Base-by-base conservation (phyloP, 1,284 basidiomycete species). In the Ustilago crameri region DNA sequence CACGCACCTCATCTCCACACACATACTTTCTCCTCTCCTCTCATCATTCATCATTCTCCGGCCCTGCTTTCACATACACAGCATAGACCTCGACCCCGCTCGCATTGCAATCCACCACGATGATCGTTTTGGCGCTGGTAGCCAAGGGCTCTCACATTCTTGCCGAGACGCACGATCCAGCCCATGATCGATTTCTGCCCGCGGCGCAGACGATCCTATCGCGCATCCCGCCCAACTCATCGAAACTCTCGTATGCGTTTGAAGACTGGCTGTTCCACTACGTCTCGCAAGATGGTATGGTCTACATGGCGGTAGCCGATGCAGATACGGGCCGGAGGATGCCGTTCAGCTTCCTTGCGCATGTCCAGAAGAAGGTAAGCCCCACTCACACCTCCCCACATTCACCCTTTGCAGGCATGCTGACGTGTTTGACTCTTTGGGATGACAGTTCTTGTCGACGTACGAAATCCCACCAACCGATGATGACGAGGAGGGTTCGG, bases 261-360 rank as follows among this genome's bases (percentile, higher is more conserved):
- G 83, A 84, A 83, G 90, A 95, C 84, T 95, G 93, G 83, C 87
- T 97, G 26, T 96, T 98, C 82, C 95, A 98, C 85, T 98, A 98
- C 85, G 88, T 95, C 67, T 67, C 75, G 23, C 63, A 63, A 17
- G 73, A 81, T 47, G 80, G 73, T 0, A 89, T 91, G 82, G 90
- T 91, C 43, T 96, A 91, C 84, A 88, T 98, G 51, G 92, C 95
- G 54, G 94, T 98, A 89, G 88, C 90, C 35, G 93, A 91, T 34
- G 93, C 93, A 51, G 87, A 92, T 88, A 91, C 76, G 73, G 89
- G 83, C 17, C 75, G 56, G 53, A 87, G 94, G 72, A 91, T 95
- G 87, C 94, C 95, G 2, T 98, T 98, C 83, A 91, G 92, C 8
- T 98, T 98, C 85, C 87, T 98, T 2, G 86, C 88, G 23, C 93